Evolutionary conservation across 2,329 filamentous ascomycete genomes (phyloP), one percentile per base, ranked within the genome.

Genomic region (Trichoderma sp.): DNA sequence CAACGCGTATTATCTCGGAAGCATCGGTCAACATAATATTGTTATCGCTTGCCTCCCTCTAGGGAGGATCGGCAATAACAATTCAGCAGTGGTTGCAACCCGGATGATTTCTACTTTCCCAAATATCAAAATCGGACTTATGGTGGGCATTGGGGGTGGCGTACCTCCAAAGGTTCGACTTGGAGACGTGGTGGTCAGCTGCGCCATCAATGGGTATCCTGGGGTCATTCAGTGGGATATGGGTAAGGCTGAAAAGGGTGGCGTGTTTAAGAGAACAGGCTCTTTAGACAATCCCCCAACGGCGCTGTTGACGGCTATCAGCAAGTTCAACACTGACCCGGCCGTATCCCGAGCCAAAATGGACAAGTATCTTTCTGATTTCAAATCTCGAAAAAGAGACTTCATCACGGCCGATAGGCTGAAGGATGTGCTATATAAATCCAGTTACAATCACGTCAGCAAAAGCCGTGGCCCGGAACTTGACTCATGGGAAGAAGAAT

Each of bases 61-160:
- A 17, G 76, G 77, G 0, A 70, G 72, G 52, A 74, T 74, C 34
- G 77, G 78, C 2, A 75, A 59, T 22, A 69, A 52, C 4, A 74
- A 75, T 5, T 77, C 78, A 7, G 70, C 76, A 5, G 64, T 50
- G 0, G 74, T 80, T 1, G 77, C 75, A 9, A 69, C 61, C 45
- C 70, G 76, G 35, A 77, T 80, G 73, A 42, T 74, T 19, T 58
- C 64, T 12, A 74, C 64, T 22, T 80, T 81, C 64, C 71, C 73
- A 0, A 74, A 75, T 15, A 68, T 73, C 6, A 34, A 64, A 4
- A 56, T 70, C 8, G 57, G 66, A 1, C 42, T 73, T 8, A 70
- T 73, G 67, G 70, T 73, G n/a, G 71, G 72, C 22, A 69, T 73
- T 27, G 70, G 71, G 17, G 69, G 72, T 8, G 71, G 69, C n/a